Evolutionary conservation across 805 yeast genomes (phyloP).

Genomic region (Lipomyces orientalis): DNA sequence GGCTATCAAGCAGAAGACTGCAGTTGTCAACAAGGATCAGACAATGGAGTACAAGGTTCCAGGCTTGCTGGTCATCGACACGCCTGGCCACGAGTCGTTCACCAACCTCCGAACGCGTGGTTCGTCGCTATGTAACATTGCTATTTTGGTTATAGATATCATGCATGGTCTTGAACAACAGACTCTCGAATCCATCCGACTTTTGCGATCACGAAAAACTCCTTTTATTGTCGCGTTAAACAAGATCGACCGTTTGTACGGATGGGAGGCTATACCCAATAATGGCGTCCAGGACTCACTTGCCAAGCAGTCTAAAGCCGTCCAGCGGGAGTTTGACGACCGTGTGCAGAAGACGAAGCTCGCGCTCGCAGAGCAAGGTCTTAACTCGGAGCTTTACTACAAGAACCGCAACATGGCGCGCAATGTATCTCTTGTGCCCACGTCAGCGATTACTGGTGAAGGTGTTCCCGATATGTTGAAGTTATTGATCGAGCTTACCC

Average conservation of each 20-base stretch:
- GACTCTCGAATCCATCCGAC: conserved; percentile 89
- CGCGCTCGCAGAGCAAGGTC: conserved; percentile 95
- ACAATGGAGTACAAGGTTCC: conserved; percentile 88
- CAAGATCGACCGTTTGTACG: conserved; percentile 96
- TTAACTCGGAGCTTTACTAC: conserved; percentile 95
- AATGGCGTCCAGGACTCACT: conserved; percentile 95
- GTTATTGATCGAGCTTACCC: conserved; percentile 92
- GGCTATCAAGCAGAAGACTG: conserved; percentile 88
- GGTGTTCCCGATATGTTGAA: conserved; percentile 99
- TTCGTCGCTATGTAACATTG: conserved; percentile 98
- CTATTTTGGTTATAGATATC: conserved; percentile 96
- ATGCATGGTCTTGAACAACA: conserved; percentile 99
- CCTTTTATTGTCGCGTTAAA: conserved; percentile 97
- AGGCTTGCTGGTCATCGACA: conserved; percentile 93
- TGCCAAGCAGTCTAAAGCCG: conserved; percentile 78
- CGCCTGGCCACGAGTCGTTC: conserved; percentile 99
- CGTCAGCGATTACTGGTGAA: conserved; percentile 99
- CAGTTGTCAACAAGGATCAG: conserved; percentile 85
- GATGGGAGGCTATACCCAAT: conserved; percentile 89
- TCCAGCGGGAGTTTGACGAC: conserved; percentile 89
- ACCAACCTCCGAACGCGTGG: conserved; percentile 98
- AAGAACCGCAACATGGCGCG: conserved; percentile 92
- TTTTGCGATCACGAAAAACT: conserved; percentile 94
- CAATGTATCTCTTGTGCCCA: conserved; percentile 95
- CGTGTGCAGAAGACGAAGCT: conserved; percentile 84